Percentiles rank a stretch among this genome's conserved stretches.
Evolutionary conservation across 805 yeast species (phyloP).

Genomic region (Isabelozyma heimii): DNA sequence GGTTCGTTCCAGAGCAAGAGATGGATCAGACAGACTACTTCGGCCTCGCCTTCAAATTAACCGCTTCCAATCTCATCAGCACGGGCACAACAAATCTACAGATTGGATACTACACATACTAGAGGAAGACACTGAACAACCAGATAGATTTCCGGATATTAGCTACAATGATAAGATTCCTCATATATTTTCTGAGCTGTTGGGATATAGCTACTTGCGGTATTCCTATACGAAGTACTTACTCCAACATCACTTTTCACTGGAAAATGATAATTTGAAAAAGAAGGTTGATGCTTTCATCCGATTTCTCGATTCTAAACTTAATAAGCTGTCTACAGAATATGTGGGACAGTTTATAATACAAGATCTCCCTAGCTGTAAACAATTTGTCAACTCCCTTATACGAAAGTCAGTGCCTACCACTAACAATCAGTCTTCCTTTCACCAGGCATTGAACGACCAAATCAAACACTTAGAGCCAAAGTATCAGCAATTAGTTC

Average conservation of each 20-base stretch:
- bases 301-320: not conserved
- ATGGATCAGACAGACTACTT: too few relatives aligned
- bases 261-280: too few relatives aligned
- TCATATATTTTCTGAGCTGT: not conserved
- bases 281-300: not conserved
- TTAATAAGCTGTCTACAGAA: not conserved
- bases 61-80: not conserved
- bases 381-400: not conserved
- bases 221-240: not conserved
- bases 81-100: not conserved
- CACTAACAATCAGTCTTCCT: not conserved
- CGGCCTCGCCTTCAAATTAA: not conserved
- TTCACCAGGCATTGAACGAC: not conserved
- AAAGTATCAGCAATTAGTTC: not conserved
- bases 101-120: not conserved
- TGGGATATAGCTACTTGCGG: not conserved
- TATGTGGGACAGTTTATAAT: conserved; percentile 2
- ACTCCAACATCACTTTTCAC: not conserved
- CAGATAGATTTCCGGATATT: not conserved
- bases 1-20: too few relatives aligned
- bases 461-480: not conserved
- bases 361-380: not conserved
- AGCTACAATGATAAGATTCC: too few relatives aligned
- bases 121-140: not conserved
- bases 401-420: not conserved